Evolutionary conservation across 192 early-diverging fungal genomes (phyloP).

Genomic region (Spinellus fusiger): DNA sequence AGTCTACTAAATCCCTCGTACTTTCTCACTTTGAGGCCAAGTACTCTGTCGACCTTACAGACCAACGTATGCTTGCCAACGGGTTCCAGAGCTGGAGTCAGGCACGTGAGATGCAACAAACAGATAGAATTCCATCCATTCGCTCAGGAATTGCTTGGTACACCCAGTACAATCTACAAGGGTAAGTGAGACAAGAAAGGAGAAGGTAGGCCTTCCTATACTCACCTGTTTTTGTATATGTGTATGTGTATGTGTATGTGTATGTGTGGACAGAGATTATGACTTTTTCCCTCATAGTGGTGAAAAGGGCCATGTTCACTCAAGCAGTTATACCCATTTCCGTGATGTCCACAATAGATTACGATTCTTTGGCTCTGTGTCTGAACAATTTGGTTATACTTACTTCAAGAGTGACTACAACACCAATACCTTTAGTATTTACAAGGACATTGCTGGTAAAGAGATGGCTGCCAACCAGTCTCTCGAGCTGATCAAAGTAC

Average conservation of each 20-base stretch:
- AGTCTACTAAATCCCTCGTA: constrained; percentile 10
- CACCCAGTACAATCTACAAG: constrained; percentile 30
- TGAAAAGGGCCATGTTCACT: constrained; percentile 39
- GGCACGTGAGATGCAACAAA: constrained; percentile 20
- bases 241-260: background rate
- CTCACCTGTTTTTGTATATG: constrained; percentile 11
- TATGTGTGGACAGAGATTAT: constrained; percentile 24
- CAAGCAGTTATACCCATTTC: constrained; percentile 38
- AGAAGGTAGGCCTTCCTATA: background rate
- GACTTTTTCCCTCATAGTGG: constrained; percentile 38
- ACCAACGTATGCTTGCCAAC: constrained; percentile 35
- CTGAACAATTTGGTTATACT: constrained; percentile 40
- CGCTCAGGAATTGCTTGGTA: constrained; percentile 26
- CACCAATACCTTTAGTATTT: constrained; percentile 25
- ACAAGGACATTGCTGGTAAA: constrained; percentile 42
- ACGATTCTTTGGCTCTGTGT: constrained; percentile 34
- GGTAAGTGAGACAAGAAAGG: constrained; percentile 25
- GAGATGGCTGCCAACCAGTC: constrained; percentile 3
- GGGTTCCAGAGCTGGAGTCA: constrained; percentile 50
- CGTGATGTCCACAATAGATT: constrained; percentile 31
- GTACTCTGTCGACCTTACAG: constrained; percentile 12
- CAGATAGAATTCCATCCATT: constrained; percentile 34
- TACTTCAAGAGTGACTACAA: constrained; percentile 43
- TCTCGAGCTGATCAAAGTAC: constrained; percentile 9
- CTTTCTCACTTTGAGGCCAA: constrained; percentile 17